These are phyloP conservation scores for Arthrobotrys sinensis DNA, from an alignment of 2,329 filamentous ascomycete species.

Conservation along the genomic window DNA sequence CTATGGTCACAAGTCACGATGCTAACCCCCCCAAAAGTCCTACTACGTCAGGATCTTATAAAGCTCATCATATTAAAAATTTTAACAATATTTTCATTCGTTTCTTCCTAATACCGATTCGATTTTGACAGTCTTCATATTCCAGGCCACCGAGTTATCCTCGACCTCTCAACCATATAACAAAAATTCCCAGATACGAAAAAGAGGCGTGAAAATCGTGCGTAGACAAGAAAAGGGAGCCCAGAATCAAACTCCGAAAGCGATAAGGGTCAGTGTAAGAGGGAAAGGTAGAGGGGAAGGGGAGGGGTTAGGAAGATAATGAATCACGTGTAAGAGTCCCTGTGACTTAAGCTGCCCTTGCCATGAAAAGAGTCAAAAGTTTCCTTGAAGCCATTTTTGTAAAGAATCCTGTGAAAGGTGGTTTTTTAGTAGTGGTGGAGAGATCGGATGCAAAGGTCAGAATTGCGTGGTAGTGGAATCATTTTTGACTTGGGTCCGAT, in stretches of 20 bases:
- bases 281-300: neutral
- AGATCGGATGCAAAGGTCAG: neutral
- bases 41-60: too few relatives aligned
- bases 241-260: constrained; percentile 4
- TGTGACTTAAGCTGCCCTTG: neutral
- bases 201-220: neutral
- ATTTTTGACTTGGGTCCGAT: constrained; percentile 11
- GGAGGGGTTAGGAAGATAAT: neutral
- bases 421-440: neutral
- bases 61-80: neutral
- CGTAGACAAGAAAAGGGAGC: neutral
- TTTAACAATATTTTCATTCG: constrained; percentile 6
- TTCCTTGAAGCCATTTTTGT: constrained; percentile 1
- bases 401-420: neutral
- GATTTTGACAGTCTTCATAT: constrained; percentile 8
- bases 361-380: constrained; percentile 23
- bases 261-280: neutral
- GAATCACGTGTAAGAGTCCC: neutral
- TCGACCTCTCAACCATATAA: constrained; percentile 3
- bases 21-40: too few relatives aligned
- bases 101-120: neutral
- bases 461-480: neutral
- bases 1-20: too few relatives aligned
- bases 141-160: too few relatives aligned
- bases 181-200: constrained; percentile 7